Conservation (phyloP, 495 filamentous ascomycete genomes). For the Sabuloglossum arenarium region DNA sequence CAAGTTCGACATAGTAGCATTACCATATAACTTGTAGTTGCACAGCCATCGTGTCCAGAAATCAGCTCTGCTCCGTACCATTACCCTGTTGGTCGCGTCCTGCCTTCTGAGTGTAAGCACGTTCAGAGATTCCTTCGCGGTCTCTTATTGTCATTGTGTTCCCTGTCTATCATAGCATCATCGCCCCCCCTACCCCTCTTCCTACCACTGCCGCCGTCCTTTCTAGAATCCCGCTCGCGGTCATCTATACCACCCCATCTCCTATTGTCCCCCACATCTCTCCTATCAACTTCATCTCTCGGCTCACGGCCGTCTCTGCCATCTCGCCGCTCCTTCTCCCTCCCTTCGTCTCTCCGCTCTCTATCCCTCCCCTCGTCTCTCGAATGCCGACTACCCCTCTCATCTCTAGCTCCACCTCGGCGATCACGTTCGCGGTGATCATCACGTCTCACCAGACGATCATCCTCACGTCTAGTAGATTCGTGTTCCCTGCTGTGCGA, state of each 20-base stretch:
- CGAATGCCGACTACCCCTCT: neutral
- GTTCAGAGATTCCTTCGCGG: neutral
- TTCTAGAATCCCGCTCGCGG: neutral
- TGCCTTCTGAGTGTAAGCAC: too few species aligned
- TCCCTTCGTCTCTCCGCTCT: conserved; percentile 3
- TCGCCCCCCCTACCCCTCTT: neutral
- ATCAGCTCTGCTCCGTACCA: too few species aligned
- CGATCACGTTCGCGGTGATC: conserved; percentile 6
- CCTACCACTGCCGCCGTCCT: neutral
- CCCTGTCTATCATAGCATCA: neutral
- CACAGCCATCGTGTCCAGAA: too few species aligned
- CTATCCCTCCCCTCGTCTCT: conserved; percentile 1
- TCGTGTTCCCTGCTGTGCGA: conserved; percentile 2
- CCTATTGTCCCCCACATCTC: neutral
- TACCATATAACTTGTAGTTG: too few species aligned
- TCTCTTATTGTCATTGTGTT: neutral
- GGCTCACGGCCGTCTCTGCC: neutral
- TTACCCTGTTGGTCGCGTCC: too few species aligned
- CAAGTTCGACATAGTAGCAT: too few species aligned
- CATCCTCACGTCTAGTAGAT: neutral
- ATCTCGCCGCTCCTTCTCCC: neutral
- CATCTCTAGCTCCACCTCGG: neutral
- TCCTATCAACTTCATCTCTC: neutral
- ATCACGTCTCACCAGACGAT: neutral
- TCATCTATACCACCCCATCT: neutral